Conservation (phyloP, 2,329 filamentous ascomycete genomes). For the Aureobasidium zeae region DNA sequence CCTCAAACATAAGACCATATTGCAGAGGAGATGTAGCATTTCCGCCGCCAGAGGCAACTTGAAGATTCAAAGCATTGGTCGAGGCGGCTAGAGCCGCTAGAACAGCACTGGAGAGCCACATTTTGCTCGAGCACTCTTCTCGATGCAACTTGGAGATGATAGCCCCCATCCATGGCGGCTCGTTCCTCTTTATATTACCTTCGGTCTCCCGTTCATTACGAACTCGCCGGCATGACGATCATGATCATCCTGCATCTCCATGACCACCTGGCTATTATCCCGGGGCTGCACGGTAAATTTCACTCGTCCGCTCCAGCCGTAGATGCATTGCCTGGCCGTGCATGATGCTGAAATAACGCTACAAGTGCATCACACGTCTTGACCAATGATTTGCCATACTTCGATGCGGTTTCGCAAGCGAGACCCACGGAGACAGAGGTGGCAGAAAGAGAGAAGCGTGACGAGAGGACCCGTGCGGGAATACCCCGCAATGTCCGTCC, state of each 20-base stretch:
- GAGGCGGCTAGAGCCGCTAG: constrained; percentile 18
- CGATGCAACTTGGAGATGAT: not conserved
- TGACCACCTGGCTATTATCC: constrained; percentile 5
- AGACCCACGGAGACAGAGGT: too few relatives aligned
- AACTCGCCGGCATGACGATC: not conserved
- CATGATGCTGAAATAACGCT: not conserved
- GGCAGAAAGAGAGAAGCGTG: too few relatives aligned
- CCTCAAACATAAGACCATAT: constrained; percentile 39
- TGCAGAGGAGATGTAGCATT: constrained; percentile 33
- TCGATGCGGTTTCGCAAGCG: too few relatives aligned
- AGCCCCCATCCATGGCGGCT: not conserved
- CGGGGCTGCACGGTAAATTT: not conserved
- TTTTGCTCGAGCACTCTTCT: too few relatives aligned
- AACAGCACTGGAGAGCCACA: constrained; percentile 5
- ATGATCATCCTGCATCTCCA: constrained; percentile 4
- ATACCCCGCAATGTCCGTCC: too few relatives aligned
- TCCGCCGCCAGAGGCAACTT: constrained; percentile 26
- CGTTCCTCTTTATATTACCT: not conserved
- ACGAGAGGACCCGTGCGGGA: too few relatives aligned
- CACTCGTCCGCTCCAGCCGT: not conserved
- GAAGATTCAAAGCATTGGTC: constrained; percentile 21
- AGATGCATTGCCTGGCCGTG: not conserved
- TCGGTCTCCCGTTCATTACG: not conserved
- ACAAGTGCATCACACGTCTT: too few relatives aligned
- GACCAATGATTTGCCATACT: too few relatives aligned